Evolutionary conservation across 306 rosid species (phyloP), one percentile per base, ranked within the genome.

Genomic region (Vigna trinervia): DNA sequence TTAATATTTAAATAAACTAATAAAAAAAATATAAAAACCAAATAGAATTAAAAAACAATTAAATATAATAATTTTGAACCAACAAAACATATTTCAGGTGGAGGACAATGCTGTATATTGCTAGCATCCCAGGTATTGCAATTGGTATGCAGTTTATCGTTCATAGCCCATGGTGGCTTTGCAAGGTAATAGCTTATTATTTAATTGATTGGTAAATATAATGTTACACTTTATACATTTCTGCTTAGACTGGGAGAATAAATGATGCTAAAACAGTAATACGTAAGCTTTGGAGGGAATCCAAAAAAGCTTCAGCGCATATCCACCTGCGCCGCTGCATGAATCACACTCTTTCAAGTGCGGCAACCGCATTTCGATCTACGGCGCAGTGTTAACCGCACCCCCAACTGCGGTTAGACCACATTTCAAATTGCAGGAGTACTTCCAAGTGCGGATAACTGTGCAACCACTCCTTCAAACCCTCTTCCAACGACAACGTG

Each of bases 121-220:
- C 98, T 77, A 89, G 96, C 74, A 60, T 91, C 73, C 98, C 97
- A 36, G 94, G 92, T 43, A 70, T 91, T 51, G 88, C 86, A 19
- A 79, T 91, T 82, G 97, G 96, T 46, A 93, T 93, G 96, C 92
- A 88, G 86, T 91, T 88, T 88, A 82, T 97, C 69, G 92, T 91
- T 47, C 97, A 93, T 52, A 93, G 97, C 75, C 98, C 97, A 39
- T 92, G 97, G 71, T 93, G 98, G 96, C 89, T 93, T 57, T 91
- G 92, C 86, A 93, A 91, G 89, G 98, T 90, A 80, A 80, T 84
- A 69, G 59, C 80, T 73, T 72, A 8, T 50, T 32, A 3, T 64
- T 83, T 80, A 46, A 26, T 26, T 26, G 28, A 26, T 26, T 26
- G 28, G 0, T 45, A 45, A 11, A 13, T 45, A 45, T 58, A 22